These are phyloP conservation scores for Biscogniauxia marginata DNA, from an alignment of 2,329 filamentous ascomycete genomes.

Conservation along the genomic window DNA sequence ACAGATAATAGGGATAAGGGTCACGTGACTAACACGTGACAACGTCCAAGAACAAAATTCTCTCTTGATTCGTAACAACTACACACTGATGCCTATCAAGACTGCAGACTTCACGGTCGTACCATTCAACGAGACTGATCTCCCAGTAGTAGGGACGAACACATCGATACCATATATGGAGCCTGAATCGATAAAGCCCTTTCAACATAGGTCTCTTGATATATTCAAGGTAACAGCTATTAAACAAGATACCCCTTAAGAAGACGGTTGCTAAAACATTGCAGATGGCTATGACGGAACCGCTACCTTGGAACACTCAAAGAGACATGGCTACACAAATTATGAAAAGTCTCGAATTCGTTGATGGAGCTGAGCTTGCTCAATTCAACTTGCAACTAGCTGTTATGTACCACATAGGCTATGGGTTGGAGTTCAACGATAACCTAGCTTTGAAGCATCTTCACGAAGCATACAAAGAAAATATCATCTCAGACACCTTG, in stretches of 20 bases:
- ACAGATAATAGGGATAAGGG: too few relatives aligned
- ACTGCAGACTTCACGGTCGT: neutral
- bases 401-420: too few relatives aligned
- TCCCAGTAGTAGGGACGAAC: neutral
- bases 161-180: neutral
- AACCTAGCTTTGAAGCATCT: too few relatives aligned
- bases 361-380: too few relatives aligned
- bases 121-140: neutral
- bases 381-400: too few relatives aligned
- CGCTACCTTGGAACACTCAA: neutral
- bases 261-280: neutral
- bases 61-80: neutral
- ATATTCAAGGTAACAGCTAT: neutral
- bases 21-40: too few relatives aligned
- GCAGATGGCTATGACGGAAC: too few relatives aligned
- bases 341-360: too few relatives aligned
- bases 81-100: neutral
- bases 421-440: too few relatives aligned
- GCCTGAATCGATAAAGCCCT: neutral
- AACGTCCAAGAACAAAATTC: too few relatives aligned
- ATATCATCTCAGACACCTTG: too few relatives aligned
- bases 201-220: neutral
- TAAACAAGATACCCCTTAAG: neutral
- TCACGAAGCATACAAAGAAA: too few relatives aligned
- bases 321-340: neutral